Evolutionary conservation across 2,329 filamentous ascomycete species (phyloP).

Genomic region (Ambrosiella beaveri): DNA sequence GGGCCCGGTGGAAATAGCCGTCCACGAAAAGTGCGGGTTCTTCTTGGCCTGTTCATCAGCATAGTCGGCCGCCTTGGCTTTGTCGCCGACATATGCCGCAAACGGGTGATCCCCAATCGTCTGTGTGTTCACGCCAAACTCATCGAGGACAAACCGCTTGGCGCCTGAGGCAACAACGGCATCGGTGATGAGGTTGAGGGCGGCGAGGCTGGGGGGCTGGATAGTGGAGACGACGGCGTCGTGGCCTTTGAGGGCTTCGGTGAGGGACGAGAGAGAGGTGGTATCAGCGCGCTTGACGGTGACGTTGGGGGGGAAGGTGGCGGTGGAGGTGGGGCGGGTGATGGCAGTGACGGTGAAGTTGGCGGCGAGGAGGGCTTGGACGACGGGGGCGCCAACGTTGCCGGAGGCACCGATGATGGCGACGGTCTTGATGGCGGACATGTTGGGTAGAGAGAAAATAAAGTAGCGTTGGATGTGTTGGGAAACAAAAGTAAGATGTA

Average conservation of each 20-base stretch:
- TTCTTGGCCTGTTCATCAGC: conserved; percentile 23
- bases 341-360: conserved; percentile 37
- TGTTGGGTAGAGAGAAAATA: conserved; percentile 1
- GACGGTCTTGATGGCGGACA: conserved; percentile 21
- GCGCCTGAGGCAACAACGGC: conserved; percentile 43
- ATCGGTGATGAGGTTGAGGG: conserved; percentile 30
- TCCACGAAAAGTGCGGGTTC: conserved; percentile 32
- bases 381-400: conserved; percentile 24
- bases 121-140: conserved; percentile 28
- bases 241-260: conserved; percentile 33
- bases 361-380: conserved; percentile 22
- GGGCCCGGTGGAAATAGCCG: conserved; percentile 26
- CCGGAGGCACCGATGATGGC: conserved; percentile 24
- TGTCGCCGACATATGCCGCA: conserved; percentile 29
- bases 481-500: too few species aligned
- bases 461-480: background rate
- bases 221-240: conserved; percentile 34
- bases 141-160: conserved; percentile 42
- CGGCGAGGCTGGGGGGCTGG: conserved; percentile 23
- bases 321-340: conserved; percentile 28
- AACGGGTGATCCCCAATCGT: conserved; percentile 19
- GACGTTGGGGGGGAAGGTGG: conserved; percentile 21
- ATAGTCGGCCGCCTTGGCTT: conserved; percentile 26
- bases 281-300: conserved; percentile 32
- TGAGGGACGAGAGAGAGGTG: conserved; percentile 30